These are phyloP conservation scores for Phytophthora pisi DNA, from an alignment of 352 stramenopile genomes.

Conservation along the genomic window DNA sequence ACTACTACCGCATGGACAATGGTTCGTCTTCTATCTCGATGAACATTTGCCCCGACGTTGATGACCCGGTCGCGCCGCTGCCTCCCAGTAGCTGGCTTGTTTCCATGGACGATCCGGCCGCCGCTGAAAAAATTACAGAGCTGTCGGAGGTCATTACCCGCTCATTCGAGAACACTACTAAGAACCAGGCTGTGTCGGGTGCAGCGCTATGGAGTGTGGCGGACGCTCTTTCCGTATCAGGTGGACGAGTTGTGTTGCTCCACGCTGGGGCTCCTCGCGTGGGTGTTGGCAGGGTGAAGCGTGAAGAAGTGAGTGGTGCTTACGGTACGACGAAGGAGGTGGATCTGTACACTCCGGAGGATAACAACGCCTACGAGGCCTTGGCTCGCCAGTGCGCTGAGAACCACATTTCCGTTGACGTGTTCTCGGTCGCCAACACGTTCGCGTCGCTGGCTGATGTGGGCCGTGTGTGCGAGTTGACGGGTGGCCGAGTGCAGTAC, in stretches of 20 bases:
- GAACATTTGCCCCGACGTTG: slow-evolving; percentile 78
- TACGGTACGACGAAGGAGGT: slow-evolving; percentile 89
- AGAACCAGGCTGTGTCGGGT: slow-evolving; percentile 81
- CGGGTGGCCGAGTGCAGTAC: slow-evolving; percentile 84
- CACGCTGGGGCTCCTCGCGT: slow-evolving; percentile 76
- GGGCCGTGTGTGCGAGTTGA: slow-evolving; percentile 83
- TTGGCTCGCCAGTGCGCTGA: slow-evolving; percentile 74
- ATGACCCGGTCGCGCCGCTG: slow-evolving; percentile 77
- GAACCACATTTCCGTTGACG: slow-evolving; percentile 83
- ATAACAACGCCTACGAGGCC: slow-evolving; percentile 71
- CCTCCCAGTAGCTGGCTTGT: slow-evolving; percentile 82
- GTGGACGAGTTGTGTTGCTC: slow-evolving; percentile 77
- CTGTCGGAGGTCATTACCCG: slow-evolving; percentile 73
- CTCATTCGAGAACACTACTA: slow-evolving; percentile 71
- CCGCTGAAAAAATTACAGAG: slow-evolving; percentile 70
- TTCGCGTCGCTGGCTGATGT: slow-evolving; percentile 85
- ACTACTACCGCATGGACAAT: slow-evolving; percentile 87
- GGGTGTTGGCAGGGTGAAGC: slow-evolving; percentile 77
- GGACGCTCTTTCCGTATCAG: slow-evolving; percentile 63
- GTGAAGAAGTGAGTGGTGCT: slow-evolving; percentile 76
- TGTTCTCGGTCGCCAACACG: slow-evolving; percentile 86
- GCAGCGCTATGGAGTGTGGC: slow-evolving; percentile 81
- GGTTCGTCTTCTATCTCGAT: slow-evolving; percentile 69
- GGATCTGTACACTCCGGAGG: slow-evolving; percentile 79
- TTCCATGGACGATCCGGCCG: slow-evolving; percentile 80